Base-by-base conservation (phyloP, 495 filamentous ascomycete species). In the Aspergillus olivimuriae region DNA sequence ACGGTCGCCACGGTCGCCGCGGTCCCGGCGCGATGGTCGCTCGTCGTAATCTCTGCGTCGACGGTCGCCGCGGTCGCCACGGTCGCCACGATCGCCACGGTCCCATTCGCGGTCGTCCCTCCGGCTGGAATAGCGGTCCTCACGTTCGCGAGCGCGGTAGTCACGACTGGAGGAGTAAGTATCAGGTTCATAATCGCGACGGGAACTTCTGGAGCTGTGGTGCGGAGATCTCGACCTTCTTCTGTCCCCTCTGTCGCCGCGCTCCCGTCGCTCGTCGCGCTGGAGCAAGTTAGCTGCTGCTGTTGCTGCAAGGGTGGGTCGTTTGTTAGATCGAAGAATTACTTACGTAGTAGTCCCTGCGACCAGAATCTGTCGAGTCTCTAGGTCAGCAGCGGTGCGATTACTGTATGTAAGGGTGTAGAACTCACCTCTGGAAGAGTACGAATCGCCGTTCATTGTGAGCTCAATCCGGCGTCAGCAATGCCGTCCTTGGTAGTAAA, bases 151-250 rank as follows among this genome's bases (percentile, higher is more conserved):
- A 56, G 91, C 89, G 62, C 89, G 78, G 63, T 92, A 91, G 69
- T 84, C 88, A 39, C 89, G 82, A 60, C 87, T 94, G 6, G 85
- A 86, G 7, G 88, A 91, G 67, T 96, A 96, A 8, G 86, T 80
- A 58, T 96, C 89, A 60, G 79, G 75, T 52, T 94, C 89, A 50
- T 76, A 75, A 34, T 87, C 82, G 38, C 78, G 73, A 47, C 77
- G 74, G 41, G 73, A 65, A 21, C 63, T 69, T 46, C 83, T 76
- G 42, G 78, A 73, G 50, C 74, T 71, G 54, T 80, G 75, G 46
- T 86, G 81, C 38, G 84, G 86, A 8, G 86, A 91, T 43, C 86
- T 75, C 8, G 86, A 89, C 18, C 86, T 78, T 63, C 85, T 76
- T 48, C 85, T 74, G 11, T 83, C 80, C 30, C 70, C 65, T 39